Conservation (phyloP, 179 eudicot species). For the Corrigiola litoralis region DNA sequence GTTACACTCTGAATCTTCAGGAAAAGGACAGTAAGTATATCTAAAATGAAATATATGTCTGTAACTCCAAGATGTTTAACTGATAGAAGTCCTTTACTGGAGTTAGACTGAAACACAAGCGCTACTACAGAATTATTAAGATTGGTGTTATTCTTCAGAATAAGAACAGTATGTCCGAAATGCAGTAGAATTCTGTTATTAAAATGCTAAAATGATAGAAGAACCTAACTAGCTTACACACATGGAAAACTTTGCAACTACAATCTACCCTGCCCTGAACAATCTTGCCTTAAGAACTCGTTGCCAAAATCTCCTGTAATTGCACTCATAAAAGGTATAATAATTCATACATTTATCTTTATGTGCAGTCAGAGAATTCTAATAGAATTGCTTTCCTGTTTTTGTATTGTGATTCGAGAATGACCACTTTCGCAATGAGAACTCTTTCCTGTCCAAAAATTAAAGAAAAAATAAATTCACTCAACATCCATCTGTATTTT, state of each 20-base stretch:
- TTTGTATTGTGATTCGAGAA: neutral
- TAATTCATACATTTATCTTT: neutral
- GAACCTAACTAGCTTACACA: slow-evolving; percentile 13
- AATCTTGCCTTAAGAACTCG: neutral
- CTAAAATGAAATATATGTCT: slow-evolving; percentile 7
- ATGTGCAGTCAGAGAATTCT: neutral
- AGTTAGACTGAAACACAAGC: neutral
- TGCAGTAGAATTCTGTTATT: neutral
- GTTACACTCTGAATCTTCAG: neutral
- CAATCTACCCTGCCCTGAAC: slow-evolving; percentile 11
- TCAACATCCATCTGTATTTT: slow-evolving; percentile 11
- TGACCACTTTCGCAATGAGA: neutral
- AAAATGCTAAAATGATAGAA: neutral
- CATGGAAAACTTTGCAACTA: neutral
- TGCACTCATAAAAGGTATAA: neutral
- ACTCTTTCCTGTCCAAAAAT: slow-evolving; percentile 15
- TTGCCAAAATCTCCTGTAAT: neutral
- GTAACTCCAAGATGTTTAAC: too few species aligned
- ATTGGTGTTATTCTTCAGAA: neutral
- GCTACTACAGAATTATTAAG: neutral
- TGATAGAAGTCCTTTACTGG: too few species aligned
- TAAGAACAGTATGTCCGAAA: neutral
- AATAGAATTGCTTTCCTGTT: neutral
- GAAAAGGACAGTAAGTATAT: neutral
- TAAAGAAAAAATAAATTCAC: slow-evolving; percentile 15